Percentiles rank a stretch among this genome's conserved stretches.
Evolutionary conservation across 2,329 filamentous ascomycete genomes (phyloP).

Genomic region (Sclerotinia trifoliorum): DNA sequence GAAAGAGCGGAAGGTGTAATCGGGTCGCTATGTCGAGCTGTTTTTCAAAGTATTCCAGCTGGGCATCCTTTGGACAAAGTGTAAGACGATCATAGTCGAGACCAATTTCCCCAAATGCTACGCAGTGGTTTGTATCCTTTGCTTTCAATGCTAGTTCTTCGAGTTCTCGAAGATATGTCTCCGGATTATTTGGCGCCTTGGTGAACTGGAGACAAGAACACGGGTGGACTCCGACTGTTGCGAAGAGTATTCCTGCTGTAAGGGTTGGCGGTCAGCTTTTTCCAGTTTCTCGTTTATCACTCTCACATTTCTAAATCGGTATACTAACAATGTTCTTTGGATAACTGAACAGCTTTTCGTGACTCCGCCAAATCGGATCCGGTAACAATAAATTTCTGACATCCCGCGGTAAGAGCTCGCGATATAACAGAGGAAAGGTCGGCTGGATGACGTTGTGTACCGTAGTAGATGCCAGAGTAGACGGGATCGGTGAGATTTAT

Average conservation of each 20-base stretch:
- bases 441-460: constrained; percentile 69
- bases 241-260: constrained; percentile 76
- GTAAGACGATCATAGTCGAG: constrained; percentile 93
- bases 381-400: constrained; percentile 87
- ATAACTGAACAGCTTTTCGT: constrained; percentile 69
- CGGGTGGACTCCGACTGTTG: constrained; percentile 91
- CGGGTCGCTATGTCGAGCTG: constrained; percentile 55
- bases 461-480: constrained; percentile 81
- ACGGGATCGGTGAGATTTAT: constrained; percentile 96
- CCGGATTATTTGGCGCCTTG: constrained; percentile 48
- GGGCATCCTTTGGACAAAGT: constrained; percentile 73
- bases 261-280: constrained; percentile 27
- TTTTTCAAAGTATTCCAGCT: constrained; percentile 79
- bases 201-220: constrained; percentile 80
- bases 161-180: constrained; percentile 56
- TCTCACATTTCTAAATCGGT: not conserved
- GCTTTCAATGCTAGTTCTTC: constrained; percentile 59
- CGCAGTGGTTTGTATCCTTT: constrained; percentile 45
- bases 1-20: constrained; percentile 80
- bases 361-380: constrained; percentile 84
- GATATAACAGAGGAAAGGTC: constrained; percentile 76
- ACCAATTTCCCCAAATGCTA: constrained; percentile 92
- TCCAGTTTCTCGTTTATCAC: not conserved
- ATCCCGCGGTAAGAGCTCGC: constrained; percentile 75
- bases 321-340: constrained; percentile 68